A percentile compares a stretch with the other conserved stretches of the same genome.
Conservation (phyloP, 306 rosid genomes). For the Rosa chinensis region DNA sequence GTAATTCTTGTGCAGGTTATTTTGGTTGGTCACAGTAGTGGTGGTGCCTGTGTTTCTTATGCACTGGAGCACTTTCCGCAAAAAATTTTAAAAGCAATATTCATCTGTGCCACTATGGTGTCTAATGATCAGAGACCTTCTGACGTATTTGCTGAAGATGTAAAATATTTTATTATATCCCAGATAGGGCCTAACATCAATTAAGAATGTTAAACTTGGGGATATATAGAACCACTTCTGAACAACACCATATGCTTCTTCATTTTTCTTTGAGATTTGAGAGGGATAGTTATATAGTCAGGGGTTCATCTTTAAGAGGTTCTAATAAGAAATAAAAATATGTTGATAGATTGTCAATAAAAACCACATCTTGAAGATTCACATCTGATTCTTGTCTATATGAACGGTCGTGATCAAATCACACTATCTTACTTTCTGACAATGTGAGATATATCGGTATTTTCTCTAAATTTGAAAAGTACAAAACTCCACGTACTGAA, state of each 20-base stretch:
- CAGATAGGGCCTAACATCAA: background rate
- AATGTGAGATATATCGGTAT: background rate
- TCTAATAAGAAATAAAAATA: background rate
- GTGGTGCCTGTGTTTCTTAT: conserved; percentile 93
- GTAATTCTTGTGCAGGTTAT: conserved; percentile 59
- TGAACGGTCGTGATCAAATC: background rate
- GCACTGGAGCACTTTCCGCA: conserved; percentile 81
- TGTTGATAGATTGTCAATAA: background rate
- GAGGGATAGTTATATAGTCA: background rate
- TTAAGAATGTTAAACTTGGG: background rate
- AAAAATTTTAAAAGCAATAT: conserved; percentile 82
- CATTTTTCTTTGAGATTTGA: background rate
- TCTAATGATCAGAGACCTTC: conserved; percentile 83
- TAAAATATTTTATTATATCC: conserved; percentile 24
- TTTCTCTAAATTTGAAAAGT: background rate
- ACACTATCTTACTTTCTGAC: background rate
- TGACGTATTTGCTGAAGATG: conserved; percentile 86
- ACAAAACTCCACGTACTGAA: background rate
- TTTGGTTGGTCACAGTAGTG: conserved; percentile 92
- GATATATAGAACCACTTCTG: background rate
- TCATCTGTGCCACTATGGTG: conserved; percentile 95
- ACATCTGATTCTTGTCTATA: background rate
- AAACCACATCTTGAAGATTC: background rate
- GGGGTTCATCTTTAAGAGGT: background rate
- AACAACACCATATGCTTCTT: conserved; percentile 3